A percentile compares a stretch with the other conserved stretches of the same genome.
Conservation (phyloP, 768 basidiomycete genomes). For the Thelephora ganbajun region DNA sequence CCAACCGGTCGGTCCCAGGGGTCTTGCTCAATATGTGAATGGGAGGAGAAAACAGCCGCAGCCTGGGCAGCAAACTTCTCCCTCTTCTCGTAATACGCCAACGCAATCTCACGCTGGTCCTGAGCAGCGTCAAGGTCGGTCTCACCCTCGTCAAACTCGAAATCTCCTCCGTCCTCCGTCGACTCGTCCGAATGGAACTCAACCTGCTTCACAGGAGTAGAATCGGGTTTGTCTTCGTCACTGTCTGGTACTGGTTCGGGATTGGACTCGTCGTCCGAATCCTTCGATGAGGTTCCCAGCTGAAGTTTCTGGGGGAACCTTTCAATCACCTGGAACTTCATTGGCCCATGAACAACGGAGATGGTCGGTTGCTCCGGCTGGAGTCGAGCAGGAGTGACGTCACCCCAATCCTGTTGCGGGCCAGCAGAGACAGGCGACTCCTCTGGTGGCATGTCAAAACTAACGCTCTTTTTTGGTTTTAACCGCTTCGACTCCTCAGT, state of each 20-base stretch:
- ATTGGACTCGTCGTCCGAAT: conserved; percentile 62
- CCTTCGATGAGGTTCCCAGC: conserved; percentile 8
- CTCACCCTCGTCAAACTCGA: conserved; percentile 21
- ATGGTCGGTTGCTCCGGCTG: conserved; percentile 12
- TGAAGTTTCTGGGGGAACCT: conserved; percentile 25
- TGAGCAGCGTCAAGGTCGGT: conserved; percentile 44
- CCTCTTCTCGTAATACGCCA: conserved; percentile 58
- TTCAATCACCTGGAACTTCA: conserved; percentile 63
- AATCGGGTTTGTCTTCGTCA: neutral
- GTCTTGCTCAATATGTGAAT: conserved; percentile 23
- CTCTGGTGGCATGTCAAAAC: conserved; percentile 33
- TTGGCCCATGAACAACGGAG: conserved; percentile 27
- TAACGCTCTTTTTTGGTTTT: conserved; percentile 46
- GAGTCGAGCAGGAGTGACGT: conserved; percentile 37
- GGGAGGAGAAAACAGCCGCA: conserved; percentile 33
- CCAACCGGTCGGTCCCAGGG: conserved; percentile 33
- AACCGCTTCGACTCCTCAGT: conserved; percentile 17
- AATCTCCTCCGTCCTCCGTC: neutral
- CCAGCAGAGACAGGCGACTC: conserved; percentile 7
- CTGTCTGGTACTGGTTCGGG: conserved; percentile 14
- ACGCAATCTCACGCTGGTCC: conserved; percentile 62
- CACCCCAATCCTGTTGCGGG: conserved; percentile 31
- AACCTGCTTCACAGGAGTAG: neutral
- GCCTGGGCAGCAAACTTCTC: conserved; percentile 39
- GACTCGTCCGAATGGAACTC: neutral